Base-by-base conservation (phyloP, 306 rosid genomes). In the Cyclanthera cordifolia region DNA sequence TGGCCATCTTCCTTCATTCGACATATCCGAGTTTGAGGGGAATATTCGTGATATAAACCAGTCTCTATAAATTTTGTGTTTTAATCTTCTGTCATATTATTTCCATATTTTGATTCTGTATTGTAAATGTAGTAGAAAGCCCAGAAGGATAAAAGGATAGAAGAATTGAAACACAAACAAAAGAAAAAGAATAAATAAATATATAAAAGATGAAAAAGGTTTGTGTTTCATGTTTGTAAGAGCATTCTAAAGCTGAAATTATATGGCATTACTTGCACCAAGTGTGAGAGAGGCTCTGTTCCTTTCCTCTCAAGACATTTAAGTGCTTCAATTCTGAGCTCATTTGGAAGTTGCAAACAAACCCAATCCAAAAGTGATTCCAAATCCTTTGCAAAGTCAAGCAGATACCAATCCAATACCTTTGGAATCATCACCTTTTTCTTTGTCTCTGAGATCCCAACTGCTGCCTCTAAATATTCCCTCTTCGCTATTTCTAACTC, bases 351-450 rank as follows among this genome's bases (percentile, higher is more conserved):
- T 74, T 90, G 95, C 69, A 87, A 77, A 79, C 97, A 84, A 24
- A 90, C 77, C 97, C 95, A 84, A 71, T 87, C 88, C 57, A 87
- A 81, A 75, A 87, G 72, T 48, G 92, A 84, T 64, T 82, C 90
- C 82, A 85, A 68, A 76, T 90, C 96, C 85, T 90, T 87, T 21
- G 95, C 95, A 78, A 85, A 90, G 84, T 90, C 96, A 68, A 82
- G 89, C 28, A 82, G 79, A 76, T 91, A 91, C 97, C 97, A 89
- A 59, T 91, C 96, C 78, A 91, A 43, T 16, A 90, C 78, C 71
- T 84, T 87, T 12, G 92, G 96, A 70, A 87, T 71, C 37, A 79
- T 77, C 37, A 90, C 25, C 71, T 84, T 85, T 69, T 87, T 87
- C 37, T 80, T 71, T 70, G 65, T 79, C 46, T 54, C 76, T 53